Evolutionary conservation across 78 protist genomes (phyloP).

Genomic region (Corallochytrium limacisporum): DNA sequence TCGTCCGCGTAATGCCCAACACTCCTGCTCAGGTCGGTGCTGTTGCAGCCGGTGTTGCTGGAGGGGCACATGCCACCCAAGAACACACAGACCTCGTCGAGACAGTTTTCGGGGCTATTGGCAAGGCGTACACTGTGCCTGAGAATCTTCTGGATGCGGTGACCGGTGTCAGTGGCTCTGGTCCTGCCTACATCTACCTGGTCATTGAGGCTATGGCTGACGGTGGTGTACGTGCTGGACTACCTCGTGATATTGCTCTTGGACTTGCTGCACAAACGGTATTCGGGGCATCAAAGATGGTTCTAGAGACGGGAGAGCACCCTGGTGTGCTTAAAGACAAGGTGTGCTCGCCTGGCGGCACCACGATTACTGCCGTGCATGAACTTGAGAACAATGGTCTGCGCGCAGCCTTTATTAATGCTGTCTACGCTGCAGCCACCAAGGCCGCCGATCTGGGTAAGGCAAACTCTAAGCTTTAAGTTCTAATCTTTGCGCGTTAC

Average conservation of each 20-base stretch:
- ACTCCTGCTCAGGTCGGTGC: conserved; percentile 20
- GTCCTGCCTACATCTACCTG: conserved; percentile 54
- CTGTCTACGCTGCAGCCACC: too few species aligned
- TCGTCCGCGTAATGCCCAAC: conserved; percentile 58
- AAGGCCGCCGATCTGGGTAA: too few species aligned
- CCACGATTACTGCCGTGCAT: conserved; percentile 48
- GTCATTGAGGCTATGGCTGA: conserved; percentile 62
- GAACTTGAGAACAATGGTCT: conserved; percentile 37
- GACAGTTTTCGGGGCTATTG: conserved; percentile 17
- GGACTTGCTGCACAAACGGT: conserved; percentile 52
- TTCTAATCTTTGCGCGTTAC: too few species aligned
- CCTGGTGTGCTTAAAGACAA: not conserved
- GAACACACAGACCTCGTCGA: not conserved
- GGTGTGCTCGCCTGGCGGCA: conserved; percentile 55
- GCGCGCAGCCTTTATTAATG: too few species aligned
- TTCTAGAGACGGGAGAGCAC: conserved; percentile 13
- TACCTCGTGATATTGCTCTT: conserved; percentile 23
- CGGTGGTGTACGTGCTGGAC: conserved; percentile 48
- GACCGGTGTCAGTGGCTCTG: conserved; percentile 55
- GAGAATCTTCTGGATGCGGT: conserved; percentile 43
- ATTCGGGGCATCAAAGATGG: conserved; percentile 58
- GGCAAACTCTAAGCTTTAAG: too few species aligned
- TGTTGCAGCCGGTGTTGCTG: not conserved
- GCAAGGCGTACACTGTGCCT: conserved; percentile 4
- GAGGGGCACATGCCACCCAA: too few species aligned